Base-by-base conservation (phyloP, 1,139 yeast species). In the Eremothecium gossypii region DNA sequence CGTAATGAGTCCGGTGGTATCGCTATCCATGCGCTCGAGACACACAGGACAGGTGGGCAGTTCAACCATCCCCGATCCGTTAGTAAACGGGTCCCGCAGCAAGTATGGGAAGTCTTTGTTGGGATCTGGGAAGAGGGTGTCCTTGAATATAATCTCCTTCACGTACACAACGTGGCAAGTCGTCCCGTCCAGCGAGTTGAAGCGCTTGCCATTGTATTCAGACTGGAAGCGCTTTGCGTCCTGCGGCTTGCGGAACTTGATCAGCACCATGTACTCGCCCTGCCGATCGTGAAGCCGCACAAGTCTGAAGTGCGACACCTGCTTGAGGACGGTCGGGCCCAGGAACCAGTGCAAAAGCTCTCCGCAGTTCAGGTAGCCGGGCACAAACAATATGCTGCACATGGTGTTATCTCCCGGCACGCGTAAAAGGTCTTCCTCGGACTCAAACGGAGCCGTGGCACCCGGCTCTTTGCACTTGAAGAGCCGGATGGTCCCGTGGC, bases 31-130 rank as follows among this genome's bases (percentile, higher is more conserved):
- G 49, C 95, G 68, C 54, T 89, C 97, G 20, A 89, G 67, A 57
- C 97, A 89, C 0, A 89, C 96, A 0, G 96, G 96, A 55, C 97
- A 89, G 0, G 94, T 83, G 0, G 97, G 96, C 13, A 89, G 67
- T 57, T 89, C 96, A 14, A 74, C 65, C 30, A 41, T 13, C 71
- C 53, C 9, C 8, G 46, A 43, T 9, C 31, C 33, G 14, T 45
- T 45, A 1, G 63, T 57, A 54, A 85, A 84, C 0, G 94, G 94
- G 56, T 85, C 95, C 33, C 73, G 75, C 44, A 83, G 60, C 32
- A 84, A 60, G 55, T 82, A 84, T 1, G 95, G 94, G 26, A 83
- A 69, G 43, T 30, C 34, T 10, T 40, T 36, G 4, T 43, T 27
- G 27, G 44, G 45, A 14, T 46, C 45, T 45, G 1, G 67, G 42